A percentile compares a stretch with the other conserved stretches of the same genome.
Evolutionary conservation across 805 yeast species (phyloP).

Genomic region (Lipomyces japonicus): DNA sequence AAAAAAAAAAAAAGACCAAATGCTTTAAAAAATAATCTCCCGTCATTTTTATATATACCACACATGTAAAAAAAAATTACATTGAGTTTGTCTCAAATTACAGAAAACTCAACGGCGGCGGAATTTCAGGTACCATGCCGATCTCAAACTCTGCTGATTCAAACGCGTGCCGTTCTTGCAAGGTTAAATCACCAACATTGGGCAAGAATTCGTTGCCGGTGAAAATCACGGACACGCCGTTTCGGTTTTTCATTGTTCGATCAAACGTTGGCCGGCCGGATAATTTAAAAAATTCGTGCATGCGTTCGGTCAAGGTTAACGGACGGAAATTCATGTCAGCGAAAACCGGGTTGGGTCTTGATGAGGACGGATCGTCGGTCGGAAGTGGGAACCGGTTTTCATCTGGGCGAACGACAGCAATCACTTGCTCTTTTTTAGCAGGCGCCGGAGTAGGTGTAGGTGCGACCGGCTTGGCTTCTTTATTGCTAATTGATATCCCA

Average conservation of each 20-base stretch:
- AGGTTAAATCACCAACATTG: slow-evolving; percentile 10
- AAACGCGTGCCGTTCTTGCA: slow-evolving; percentile 19
- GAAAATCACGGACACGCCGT: slow-evolving; percentile 3
- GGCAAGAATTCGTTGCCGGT: slow-evolving; percentile 13
- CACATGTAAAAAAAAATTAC: not conserved
- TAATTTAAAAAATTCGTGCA: slow-evolving; percentile 1
- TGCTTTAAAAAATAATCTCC: not conserved
- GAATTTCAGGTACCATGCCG: slow-evolving; percentile 66
- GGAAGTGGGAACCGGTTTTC: not conserved
- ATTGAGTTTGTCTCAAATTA: slow-evolving; percentile 2
- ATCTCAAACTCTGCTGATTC: slow-evolving; percentile 46
- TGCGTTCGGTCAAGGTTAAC: slow-evolving; percentile 12
- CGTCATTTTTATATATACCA: not conserved
- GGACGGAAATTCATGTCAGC: slow-evolving; percentile 22
- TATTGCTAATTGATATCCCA: not conserved
- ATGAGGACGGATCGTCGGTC: no score
- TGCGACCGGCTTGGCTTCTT: no score
- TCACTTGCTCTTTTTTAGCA: no score
- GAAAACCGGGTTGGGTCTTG: slow-evolving; percentile 6
- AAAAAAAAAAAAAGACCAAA: no score
- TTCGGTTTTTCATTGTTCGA: slow-evolving; percentile 1
- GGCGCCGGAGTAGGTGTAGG: no score
- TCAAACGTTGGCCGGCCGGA: slow-evolving; percentile 2
- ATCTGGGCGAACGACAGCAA: not conserved
- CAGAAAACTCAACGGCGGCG: slow-evolving; percentile 60